Conservation (phyloP, 2,329 filamentous ascomycete genomes). For the Didymella lethalis region DNA sequence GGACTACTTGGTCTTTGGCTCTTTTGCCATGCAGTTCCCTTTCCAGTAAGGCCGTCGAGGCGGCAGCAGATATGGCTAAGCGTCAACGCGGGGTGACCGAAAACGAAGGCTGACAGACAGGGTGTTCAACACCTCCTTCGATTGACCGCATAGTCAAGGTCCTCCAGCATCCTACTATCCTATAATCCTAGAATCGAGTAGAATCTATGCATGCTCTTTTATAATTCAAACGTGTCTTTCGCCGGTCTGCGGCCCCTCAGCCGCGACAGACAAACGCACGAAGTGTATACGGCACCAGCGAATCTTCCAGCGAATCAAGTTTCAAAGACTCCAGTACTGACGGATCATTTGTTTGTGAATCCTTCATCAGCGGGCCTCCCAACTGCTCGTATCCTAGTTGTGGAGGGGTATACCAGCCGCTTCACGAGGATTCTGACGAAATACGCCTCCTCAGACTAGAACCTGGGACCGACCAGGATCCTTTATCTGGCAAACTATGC, state of each 20-base stretch:
- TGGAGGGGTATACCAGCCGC: background rate
- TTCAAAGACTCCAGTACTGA: background rate
- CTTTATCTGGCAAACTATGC: background rate
- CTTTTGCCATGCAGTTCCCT: background rate
- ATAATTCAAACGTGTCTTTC: background rate
- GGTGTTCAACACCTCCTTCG: background rate
- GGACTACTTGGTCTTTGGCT: too few relatives aligned
- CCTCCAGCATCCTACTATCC: background rate
- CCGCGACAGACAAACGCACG: background rate
- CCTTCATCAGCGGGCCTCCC: background rate
- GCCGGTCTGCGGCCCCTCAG: background rate
- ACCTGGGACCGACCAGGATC: background rate
- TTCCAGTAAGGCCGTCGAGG: background rate
- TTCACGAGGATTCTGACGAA: background rate
- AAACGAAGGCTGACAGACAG: background rate
- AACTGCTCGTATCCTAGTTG: background rate
- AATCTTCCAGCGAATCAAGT: background rate
- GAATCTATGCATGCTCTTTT: background rate
- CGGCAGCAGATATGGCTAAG: background rate
- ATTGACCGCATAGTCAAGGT: background rate
- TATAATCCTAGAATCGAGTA: background rate
- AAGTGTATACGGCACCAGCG: background rate
- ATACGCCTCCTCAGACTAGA: background rate
- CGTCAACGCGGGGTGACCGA: background rate
- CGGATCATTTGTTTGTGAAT: background rate